These are phyloP conservation scores for Paramecium biaurelia DNA, from an alignment of 73 alveolate species.

Conservation along the genomic window DNA sequence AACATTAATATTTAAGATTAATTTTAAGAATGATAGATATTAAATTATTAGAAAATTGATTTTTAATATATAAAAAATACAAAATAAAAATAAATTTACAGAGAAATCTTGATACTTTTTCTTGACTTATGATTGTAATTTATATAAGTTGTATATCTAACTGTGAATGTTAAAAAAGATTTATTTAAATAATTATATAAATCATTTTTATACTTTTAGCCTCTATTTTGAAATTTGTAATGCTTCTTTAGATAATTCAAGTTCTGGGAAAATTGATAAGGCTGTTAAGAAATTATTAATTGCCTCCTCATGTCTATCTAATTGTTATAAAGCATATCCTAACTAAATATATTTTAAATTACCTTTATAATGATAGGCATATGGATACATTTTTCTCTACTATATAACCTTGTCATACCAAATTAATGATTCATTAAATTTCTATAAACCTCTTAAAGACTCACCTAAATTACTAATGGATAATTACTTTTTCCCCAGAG, in stretches of 20 bases:
- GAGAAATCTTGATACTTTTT: too few relatives aligned
- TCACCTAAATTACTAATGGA: not conserved
- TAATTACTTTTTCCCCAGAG: not conserved
- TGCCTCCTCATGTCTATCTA: not conserved
- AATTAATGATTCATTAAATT: not conserved
- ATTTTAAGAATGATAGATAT: constrained; percentile 7
- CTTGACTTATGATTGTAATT: not conserved
- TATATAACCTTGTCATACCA: not conserved
- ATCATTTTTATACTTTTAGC: not conserved
- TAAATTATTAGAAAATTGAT: not conserved
- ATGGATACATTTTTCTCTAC: not conserved
- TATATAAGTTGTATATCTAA: not conserved
- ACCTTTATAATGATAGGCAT: not conserved
- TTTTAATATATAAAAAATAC: not conserved
- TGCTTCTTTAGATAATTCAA: not conserved
- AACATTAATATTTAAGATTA: constrained; percentile 10
- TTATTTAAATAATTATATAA: too few relatives aligned
- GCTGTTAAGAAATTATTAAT: not conserved
- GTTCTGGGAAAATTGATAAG: not conserved
- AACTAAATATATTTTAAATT: not conserved
- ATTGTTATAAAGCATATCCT: not conserved
- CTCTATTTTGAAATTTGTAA: not conserved
- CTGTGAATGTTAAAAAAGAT: too few relatives aligned
- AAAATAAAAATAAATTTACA: too few relatives aligned
- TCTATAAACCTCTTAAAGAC: not conserved